Base-by-base conservation (phyloP, 2,329 filamentous ascomycete species). In the Zymoseptoria passerinii region DNA sequence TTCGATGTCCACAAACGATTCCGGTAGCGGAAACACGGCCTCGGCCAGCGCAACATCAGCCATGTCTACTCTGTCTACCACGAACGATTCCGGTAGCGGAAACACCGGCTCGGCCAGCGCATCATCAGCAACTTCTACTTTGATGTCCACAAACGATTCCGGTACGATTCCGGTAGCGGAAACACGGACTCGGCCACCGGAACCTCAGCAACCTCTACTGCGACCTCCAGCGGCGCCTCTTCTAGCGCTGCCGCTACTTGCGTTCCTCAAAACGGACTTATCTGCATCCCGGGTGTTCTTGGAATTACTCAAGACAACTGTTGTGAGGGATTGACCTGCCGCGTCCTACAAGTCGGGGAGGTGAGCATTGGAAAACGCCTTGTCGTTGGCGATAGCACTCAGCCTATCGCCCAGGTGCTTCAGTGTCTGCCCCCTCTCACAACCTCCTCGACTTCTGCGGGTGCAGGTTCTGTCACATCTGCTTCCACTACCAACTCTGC, bases 281-380 rank as follows among this genome's bases (percentile, higher is more conserved):
- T 40, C 35, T 40, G 35, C 35, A 40, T 16, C 16, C 35, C 35
- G 5, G 35, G 16, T 10, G 4, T 40, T 16, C 35, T 40, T 55
- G 53, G 8, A 49, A 40, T 55, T 50, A 28, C 53, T 4, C 48
- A 55, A 50, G 53, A 40, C 48, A 55, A 49, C 40, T 55, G 16
- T 40, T 49, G 18, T 55, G 40, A 48, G 28, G 40, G 53, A 49
- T 50, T 27, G 40, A 48, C 53, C 40, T 49, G 40, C 53, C 53
- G 53, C 48, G 44, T 55, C 48, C 53, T 28, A 55, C 48, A 28
- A 55, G 53, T 48, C 18, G 40, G 49, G 48, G 49, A 27, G 28
- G 19, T 23, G 48, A 55, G 53, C 53, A 10, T 40, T 10, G 35
- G 10, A 40, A 40, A 40, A 40, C 35, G 35, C 35, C 35, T 40